A percentile compares a stretch with the other conserved stretches of the same genome.
Conservation (phyloP, 257 asterid species). For the Handroanthus guayacan region DNA sequence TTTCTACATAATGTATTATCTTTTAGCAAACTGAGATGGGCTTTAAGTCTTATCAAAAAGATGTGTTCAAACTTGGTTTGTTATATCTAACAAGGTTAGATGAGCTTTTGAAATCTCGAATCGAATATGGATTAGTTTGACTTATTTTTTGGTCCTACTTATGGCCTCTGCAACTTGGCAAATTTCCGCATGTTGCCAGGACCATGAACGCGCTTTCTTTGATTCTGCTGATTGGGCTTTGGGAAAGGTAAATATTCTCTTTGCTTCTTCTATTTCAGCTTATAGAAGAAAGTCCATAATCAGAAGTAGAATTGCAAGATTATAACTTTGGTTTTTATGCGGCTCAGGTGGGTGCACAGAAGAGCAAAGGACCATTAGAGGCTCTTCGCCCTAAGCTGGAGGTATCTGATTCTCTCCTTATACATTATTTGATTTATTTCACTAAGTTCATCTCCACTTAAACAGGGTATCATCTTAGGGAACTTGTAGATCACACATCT, state of each 20-base stretch:
- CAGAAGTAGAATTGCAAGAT: not conserved
- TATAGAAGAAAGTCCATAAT: not conserved
- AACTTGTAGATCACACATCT: not conserved
- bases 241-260: slow-evolving; percentile 60
- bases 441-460: not conserved
- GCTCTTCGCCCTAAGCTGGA: slow-evolving; percentile 84
- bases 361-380: slow-evolving; percentile 77
- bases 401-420: slow-evolving; percentile 44
- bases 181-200: slow-evolving; percentile 47
- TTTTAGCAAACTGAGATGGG: too few relatives aligned
- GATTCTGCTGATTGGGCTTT: slow-evolving; percentile 97
- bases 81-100: too few relatives aligned
- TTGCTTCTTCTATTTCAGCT: not conserved
- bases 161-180: not conserved
- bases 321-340: slow-evolving; percentile 1
- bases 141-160: too few relatives aligned
- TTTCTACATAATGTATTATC: too few relatives aligned
- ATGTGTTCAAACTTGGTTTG: too few relatives aligned
- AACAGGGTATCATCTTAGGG: not conserved
- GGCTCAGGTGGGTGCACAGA: slow-evolving; percentile 60
- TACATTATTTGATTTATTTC: not conserved
- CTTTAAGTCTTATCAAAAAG: too few relatives aligned
- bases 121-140: too few relatives aligned
- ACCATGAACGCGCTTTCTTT: slow-evolving; percentile 83
- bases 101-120: too few relatives aligned